Evolutionary conservation across 1,284 basidiomycete genomes (phyloP).

Genomic region (Austroboletus niveus): DNA sequence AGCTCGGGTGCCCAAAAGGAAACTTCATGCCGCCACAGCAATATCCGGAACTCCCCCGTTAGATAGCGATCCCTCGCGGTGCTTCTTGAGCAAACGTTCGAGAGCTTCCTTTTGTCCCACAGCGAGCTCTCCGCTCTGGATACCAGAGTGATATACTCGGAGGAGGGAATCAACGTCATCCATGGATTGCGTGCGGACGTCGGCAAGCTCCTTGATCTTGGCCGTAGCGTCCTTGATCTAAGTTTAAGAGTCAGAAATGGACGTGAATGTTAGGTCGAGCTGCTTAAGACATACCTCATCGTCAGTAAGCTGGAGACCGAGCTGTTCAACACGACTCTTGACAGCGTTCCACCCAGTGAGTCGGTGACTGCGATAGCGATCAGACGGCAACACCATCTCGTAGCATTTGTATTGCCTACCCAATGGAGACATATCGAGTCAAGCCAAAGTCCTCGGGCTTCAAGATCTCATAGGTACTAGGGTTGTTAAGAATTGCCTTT

Average conservation of each 20-base stretch:
- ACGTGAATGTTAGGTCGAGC: background rate
- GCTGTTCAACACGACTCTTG: slow-evolving; percentile 98
- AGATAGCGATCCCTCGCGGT: slow-evolving; percentile 47
- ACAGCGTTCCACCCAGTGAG: slow-evolving; percentile 98
- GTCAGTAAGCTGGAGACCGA: slow-evolving; percentile 83
- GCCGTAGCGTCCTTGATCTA: slow-evolving; percentile 96
- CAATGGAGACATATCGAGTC: slow-evolving; percentile 97
- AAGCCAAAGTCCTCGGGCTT: slow-evolving; percentile 99
- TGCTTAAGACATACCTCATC: slow-evolving; percentile 58
- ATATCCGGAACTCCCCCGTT: slow-evolving; percentile 3
- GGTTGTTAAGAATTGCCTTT: slow-evolving; percentile 99
- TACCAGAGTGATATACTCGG: slow-evolving; percentile 91
- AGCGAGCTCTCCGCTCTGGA: slow-evolving; percentile 81
- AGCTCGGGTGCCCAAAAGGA: background rate
- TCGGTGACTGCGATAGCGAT: slow-evolving; percentile 61
- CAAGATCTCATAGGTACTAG: slow-evolving; percentile 96
- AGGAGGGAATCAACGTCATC: slow-evolving; percentile 98
- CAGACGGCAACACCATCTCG: slow-evolving; percentile 5
- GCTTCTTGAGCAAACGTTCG: slow-evolving; percentile 76
- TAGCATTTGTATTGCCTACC: slow-evolving; percentile 43
- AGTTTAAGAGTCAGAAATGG: background rate
- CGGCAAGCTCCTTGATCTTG: slow-evolving; percentile 99
- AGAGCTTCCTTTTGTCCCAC: slow-evolving; percentile 87
- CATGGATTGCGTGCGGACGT: slow-evolving; percentile 98
- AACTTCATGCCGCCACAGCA: slow-evolving; percentile 9